Percentiles rank a stretch among this genome's conserved stretches.
Evolutionary conservation across 2,329 filamentous ascomycete species (phyloP).

Genomic region (Aureobasidium pullulans): DNA sequence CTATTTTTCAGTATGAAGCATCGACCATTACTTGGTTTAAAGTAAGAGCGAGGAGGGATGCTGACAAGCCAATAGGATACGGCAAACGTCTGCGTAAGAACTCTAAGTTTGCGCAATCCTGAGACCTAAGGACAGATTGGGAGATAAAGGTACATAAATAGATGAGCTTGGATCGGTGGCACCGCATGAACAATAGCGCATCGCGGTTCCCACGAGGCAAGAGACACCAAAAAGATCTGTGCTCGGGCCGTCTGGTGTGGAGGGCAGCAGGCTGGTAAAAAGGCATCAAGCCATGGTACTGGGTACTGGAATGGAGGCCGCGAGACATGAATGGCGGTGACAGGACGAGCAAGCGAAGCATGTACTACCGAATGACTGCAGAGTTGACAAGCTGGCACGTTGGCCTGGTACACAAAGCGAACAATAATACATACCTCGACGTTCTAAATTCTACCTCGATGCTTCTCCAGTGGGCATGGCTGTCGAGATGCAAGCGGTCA

Average conservation of each 20-base stretch:
- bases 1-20: constrained; percentile 35
- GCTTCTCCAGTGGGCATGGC: too few species aligned
- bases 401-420: not conserved
- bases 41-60: not conserved
- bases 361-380: not conserved
- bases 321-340: constrained; percentile 7
- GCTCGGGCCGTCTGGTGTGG: not conserved
- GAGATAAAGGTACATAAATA: constrained; percentile 9
- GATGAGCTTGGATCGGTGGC: constrained; percentile 3
- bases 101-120: constrained; percentile 38
- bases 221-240: constrained; percentile 2
- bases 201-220: constrained; percentile 8
- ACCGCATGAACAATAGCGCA: constrained; percentile 11
- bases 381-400: not conserved
- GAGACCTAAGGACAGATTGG: constrained; percentile 10
- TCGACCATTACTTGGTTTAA: not conserved
- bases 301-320: not conserved
- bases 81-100: constrained; percentile 41
- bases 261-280: not conserved
- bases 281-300: not conserved
- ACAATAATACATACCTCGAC: not conserved
- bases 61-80: constrained; percentile 23
- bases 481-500: too few species aligned
- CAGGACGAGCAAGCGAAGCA: constrained; percentile 9
- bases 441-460: too few species aligned